These are phyloP conservation scores for Cyberlindnera nakhonratchasimensis DNA, from an alignment of 805 yeast genomes.

Conservation along the genomic window DNA sequence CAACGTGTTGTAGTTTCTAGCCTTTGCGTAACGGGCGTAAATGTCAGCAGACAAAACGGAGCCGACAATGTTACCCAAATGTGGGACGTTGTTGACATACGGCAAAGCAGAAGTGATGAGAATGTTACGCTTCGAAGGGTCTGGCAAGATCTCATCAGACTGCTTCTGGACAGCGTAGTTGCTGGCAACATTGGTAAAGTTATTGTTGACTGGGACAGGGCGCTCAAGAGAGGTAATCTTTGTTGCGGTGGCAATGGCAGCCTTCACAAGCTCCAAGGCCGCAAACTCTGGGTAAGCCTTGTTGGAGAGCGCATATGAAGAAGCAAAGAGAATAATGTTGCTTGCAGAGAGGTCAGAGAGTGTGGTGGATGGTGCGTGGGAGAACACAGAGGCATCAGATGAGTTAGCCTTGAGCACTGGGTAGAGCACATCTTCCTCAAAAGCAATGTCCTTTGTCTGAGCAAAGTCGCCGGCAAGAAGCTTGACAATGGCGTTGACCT, in stretches of 20 bases:
- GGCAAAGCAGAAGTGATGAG: conserved; percentile 95
- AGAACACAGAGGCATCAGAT: conserved; percentile 24
- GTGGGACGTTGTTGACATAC: conserved; percentile 97
- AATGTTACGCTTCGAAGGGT: conserved; percentile 62
- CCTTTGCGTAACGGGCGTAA: conserved; percentile 83
- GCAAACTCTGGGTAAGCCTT: conserved; percentile 27
- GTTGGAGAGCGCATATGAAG: conserved; percentile 45
- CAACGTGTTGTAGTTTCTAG: conserved; percentile 82
- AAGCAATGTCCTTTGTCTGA: conserved; percentile 31
- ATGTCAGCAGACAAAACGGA: conserved; percentile 94
- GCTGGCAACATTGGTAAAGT: conserved; percentile 30
- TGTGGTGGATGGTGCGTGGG: conserved; percentile 12
- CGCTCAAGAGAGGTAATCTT: conserved; percentile 43
- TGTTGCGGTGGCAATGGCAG: conserved; percentile 45
- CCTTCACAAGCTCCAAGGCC: conserved; percentile 35
- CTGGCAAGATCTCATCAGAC: conserved; percentile 52
- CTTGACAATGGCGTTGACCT: conserved; percentile 68
- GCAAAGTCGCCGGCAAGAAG: conserved; percentile 52
- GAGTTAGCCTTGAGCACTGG: conserved; percentile 34
- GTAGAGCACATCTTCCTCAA: conserved; percentile 45
- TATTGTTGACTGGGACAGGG: conserved; percentile 40
- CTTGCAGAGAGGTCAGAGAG: conserved; percentile 40
- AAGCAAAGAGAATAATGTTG: conserved; percentile 57
- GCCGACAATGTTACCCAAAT: conserved; percentile 95
- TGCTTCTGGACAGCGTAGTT: conserved; percentile 28